Conservation (phyloP, 768 basidiomycete species). For the Naematelia encephala region DNA sequence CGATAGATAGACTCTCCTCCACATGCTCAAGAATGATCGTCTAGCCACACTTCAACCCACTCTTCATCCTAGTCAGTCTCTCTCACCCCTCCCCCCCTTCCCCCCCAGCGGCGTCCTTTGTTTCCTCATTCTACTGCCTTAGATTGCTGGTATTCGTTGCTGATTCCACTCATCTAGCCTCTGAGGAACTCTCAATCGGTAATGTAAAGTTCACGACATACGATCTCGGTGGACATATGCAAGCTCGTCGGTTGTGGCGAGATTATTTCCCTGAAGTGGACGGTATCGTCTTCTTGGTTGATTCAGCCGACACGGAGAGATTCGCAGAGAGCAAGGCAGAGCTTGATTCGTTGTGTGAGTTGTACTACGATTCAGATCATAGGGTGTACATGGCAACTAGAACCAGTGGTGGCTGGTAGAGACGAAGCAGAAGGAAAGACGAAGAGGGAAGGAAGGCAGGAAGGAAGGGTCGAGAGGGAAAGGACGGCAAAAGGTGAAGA, state of each 20-base stretch:
- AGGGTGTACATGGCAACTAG: no score
- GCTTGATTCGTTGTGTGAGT: slow-evolving; percentile 74
- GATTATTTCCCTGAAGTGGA: slow-evolving; percentile 99
- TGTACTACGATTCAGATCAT: background rate
- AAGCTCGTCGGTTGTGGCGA: slow-evolving; percentile 98
- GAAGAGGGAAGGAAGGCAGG: background rate
- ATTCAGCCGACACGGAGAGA: slow-evolving; percentile 93
- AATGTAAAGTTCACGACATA: slow-evolving; percentile 99
- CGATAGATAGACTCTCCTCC: slow-evolving; percentile 72
- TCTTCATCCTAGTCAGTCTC: slow-evolving; percentile 84
- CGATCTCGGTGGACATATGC: slow-evolving; percentile 95
- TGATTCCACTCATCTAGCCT: slow-evolving; percentile 60
- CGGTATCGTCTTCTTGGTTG: slow-evolving; percentile 96
- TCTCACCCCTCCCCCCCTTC: slow-evolving; percentile 8
- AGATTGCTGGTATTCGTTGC: background rate
- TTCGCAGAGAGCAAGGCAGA: slow-evolving; percentile 96
- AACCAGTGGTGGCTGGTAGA: no score
- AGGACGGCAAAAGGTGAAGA: background rate
- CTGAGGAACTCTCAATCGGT: slow-evolving; percentile 97
- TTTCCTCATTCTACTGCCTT: background rate
- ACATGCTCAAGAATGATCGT: slow-evolving; percentile 99
- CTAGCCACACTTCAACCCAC: slow-evolving; percentile 96
- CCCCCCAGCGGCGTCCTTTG: background rate
- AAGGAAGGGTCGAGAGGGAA: background rate
- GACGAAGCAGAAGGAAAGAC: background rate